Conservation (phyloP, 345 rosid species). For the Bruguiera parviflora region DNA sequence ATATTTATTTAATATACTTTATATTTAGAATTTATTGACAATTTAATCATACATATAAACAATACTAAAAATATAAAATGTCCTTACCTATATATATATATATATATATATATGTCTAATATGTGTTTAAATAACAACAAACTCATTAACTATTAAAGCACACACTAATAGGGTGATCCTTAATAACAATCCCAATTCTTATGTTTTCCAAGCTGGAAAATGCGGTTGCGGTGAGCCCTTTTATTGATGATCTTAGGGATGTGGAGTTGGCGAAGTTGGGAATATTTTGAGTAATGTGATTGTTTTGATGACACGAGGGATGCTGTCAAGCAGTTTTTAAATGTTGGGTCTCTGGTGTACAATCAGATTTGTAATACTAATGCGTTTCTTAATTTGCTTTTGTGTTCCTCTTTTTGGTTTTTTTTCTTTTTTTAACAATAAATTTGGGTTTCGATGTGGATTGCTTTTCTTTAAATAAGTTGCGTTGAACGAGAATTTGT, state of each 20-base stretch:
- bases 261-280: conserved; percentile 51
- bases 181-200: conserved; percentile 76
- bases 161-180: conserved; percentile 46
- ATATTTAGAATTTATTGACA: too few relatives aligned
- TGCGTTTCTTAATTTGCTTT: not conserved
- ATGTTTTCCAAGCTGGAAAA: conserved; percentile 66
- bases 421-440: too few relatives aligned
- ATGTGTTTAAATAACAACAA: too few relatives aligned
- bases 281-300: conserved; percentile 43
- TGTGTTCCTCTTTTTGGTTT: not conserved
- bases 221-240: conserved; percentile 62
- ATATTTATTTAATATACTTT: too few relatives aligned
- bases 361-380: not conserved
- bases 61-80: too few relatives aligned
- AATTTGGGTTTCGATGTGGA: too few relatives aligned
- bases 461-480: too few relatives aligned
- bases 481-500: too few relatives aligned
- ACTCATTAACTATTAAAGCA: too few relatives aligned
- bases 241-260: conserved; percentile 50
- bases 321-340: conserved; percentile 50
- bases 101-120: too few relatives aligned
- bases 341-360: not conserved
- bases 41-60: too few relatives aligned
- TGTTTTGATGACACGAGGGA: conserved; percentile 63
- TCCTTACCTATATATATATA: too few relatives aligned